Base-by-base conservation (phyloP, 2,329 filamentous ascomycete genomes). In the Hypoxylon rubiginosum region DNA sequence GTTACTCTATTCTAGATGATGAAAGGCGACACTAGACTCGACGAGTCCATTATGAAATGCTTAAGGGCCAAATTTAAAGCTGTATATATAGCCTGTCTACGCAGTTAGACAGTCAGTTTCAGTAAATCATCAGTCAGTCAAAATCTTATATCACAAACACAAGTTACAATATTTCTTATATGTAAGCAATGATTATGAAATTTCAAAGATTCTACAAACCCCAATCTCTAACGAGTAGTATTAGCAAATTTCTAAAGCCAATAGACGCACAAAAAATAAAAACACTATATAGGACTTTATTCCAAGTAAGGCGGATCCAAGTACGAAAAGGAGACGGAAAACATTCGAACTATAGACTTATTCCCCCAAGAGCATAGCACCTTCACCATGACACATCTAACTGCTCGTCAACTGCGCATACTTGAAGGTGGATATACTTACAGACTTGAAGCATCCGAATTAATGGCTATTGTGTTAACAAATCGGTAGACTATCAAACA, bases 1-100 rank as follows among this genome's bases (percentile, higher is more conserved):
- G 58, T 62, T 11, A 32, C 32, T 26, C 62, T 62, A 49, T 62
- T 61, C 62, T 65, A 46, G 58, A 45, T 43, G 11, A 54, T 58
- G 17, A 53, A 43, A 43, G 56, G 19, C 32, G 32, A 43, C 21
- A 48, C 57, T 48, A 41, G 46, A 1, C 32, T 24, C 7, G 3
- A 57, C 39, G 36, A 61, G 34, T 41, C 9, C 19, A 11, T 8
- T n/a, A 32, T 21, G 24, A 32, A 4, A 17, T 17, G 9, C 9
- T 34, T 4, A 49, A 13, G 15, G 39, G 45, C 1, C 11, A 15
- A 0, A 3, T 13, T 17, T 53, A 1, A n/a, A 21, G 21, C 24
- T 26, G 6, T 53, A 53, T 61, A 60, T 57, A 65, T 4, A 28
- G 13, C 41, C 1, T 4, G 4, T 4, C 21, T 24, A 24, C 21